phyloP scores from a whole-genome alignment of 257 asterid species.

The Solanum bulbocastanum region DNA sequence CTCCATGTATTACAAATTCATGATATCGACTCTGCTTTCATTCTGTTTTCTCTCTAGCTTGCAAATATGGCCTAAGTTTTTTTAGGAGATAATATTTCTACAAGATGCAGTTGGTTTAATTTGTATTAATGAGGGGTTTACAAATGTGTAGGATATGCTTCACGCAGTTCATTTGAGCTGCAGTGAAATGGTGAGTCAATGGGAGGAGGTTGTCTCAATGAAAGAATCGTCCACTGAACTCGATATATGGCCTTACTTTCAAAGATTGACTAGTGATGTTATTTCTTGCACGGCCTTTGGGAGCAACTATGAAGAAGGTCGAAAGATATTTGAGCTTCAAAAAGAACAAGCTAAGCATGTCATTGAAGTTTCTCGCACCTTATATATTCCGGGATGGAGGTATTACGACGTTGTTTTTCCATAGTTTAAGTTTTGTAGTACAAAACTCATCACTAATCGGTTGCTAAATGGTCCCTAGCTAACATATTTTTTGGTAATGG shows the following conservation, averaged over 20 bases:
- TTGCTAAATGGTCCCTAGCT: neutral
- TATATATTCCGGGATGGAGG: slow-evolving; percentile 36
- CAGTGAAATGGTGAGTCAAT: slow-evolving; percentile 23
- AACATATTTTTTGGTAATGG: neutral
- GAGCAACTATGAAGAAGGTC: slow-evolving; percentile 38
- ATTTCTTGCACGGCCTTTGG: slow-evolving; percentile 47
- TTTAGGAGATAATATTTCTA: neutral
- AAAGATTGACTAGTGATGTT: slow-evolving; percentile 18
- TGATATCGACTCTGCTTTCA: neutral
- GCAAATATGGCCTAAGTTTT: neutral
- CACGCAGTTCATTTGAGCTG: slow-evolving; percentile 26
- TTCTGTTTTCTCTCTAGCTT: neutral
- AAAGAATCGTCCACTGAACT: slow-evolving; percentile 13
- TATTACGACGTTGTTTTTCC: neutral
- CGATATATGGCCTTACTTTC: slow-evolving; percentile 39
- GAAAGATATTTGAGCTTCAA: slow-evolving; percentile 33
- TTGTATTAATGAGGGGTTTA: neutral
- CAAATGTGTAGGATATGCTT: slow-evolving; percentile 21
- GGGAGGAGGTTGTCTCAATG: slow-evolving; percentile 16
- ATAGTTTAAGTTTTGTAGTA: neutral
- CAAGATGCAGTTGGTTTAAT: neutral
- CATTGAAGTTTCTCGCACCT: neutral
- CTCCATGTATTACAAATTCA: neutral
- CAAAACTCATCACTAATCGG: neutral
- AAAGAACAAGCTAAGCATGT: slow-evolving; percentile 23